phyloP scores from a whole-genome alignment of 2,329 filamentous ascomycete genomes.

The Falciphora oryzae region DNA sequence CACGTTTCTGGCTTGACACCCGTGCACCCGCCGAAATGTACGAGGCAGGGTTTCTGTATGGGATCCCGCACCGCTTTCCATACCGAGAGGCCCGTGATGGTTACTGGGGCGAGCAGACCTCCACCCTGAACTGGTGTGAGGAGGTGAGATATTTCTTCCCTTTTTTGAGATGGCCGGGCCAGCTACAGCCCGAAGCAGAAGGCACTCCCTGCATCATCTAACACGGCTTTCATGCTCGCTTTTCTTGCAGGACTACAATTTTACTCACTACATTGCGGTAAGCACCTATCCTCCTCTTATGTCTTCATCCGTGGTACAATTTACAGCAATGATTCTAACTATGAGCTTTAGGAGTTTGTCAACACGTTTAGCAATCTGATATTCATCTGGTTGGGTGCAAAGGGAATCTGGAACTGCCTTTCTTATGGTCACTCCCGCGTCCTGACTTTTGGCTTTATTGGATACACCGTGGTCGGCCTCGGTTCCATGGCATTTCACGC shows the following conservation, averaged over 20 bases:
- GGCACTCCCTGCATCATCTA: not conserved
- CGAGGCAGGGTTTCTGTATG: slow-evolving; percentile 14
- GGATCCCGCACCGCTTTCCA: slow-evolving; percentile 17
- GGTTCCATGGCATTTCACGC: slow-evolving; percentile 53
- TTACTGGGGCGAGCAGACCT: slow-evolving; percentile 31
- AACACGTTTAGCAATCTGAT: slow-evolving; percentile 74
- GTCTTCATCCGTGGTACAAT: no score
- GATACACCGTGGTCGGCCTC: slow-evolving; percentile 48
- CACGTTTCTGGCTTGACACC: not conserved
- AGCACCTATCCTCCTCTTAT: not conserved
- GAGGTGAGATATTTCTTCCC: slow-evolving; percentile 21
- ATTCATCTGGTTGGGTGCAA: slow-evolving; percentile 72
- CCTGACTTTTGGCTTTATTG: slow-evolving; percentile 59
- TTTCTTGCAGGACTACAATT: slow-evolving; percentile 27
- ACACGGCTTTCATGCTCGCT: not conserved
- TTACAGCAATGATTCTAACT: no score
- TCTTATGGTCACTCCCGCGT: slow-evolving; percentile 68
- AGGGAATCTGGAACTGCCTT: slow-evolving; percentile 69
- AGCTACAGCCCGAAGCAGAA: no score
- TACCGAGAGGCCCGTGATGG: slow-evolving; percentile 31
- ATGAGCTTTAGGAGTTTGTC: slow-evolving; percentile 21
- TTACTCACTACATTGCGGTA: slow-evolving; percentile 28
- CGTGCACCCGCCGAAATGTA: not conserved
- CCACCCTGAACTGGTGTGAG: slow-evolving; percentile 34
- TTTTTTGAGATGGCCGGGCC: not conserved